A percentile compares a stretch with the other conserved stretches of the same genome.
Conservation (phyloP, 108 stramenopile species). For the Parietichytrium sp. region DNA sequence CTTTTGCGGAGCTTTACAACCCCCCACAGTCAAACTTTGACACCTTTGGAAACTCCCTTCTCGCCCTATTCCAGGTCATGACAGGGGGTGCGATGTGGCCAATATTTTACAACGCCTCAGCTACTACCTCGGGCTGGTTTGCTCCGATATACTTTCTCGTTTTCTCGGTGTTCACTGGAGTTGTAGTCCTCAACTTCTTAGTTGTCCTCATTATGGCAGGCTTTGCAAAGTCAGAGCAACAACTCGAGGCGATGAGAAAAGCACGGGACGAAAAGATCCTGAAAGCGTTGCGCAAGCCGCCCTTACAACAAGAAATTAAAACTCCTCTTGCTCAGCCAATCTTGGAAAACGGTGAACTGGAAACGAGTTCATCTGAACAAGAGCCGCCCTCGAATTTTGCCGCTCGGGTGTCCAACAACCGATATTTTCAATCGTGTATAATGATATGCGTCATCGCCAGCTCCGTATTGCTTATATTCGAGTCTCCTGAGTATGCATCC, state of each 20-base stretch:
- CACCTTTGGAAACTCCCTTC: constrained; percentile 59
- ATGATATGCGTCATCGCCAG: not conserved
- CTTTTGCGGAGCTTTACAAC: constrained; percentile 49
- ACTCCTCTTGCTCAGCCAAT: too few relatives aligned
- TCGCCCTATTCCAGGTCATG: constrained; percentile 66
- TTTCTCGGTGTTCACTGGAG: constrained; percentile 59
- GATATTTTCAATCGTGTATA: too few relatives aligned
- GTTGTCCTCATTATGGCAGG: constrained; percentile 64
- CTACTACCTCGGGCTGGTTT: not conserved
- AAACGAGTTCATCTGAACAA: too few relatives aligned
- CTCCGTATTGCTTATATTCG: not conserved
- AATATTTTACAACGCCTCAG: constrained; percentile 58
- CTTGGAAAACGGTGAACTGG: too few relatives aligned
- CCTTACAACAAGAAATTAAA: too few relatives aligned
- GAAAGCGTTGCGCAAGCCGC: too few relatives aligned
- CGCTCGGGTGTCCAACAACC: too few relatives aligned
- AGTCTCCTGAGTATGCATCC: not conserved
- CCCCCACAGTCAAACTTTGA: constrained; percentile 68
- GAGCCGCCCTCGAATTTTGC: too few relatives aligned
- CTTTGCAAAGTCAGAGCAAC: constrained; percentile 56
- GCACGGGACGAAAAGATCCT: too few relatives aligned
- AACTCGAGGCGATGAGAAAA: not conserved
- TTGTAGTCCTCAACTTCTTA: constrained; percentile 66
- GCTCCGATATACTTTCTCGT: constrained; percentile 55
- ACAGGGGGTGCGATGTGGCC: constrained; percentile 74